Evolutionary conservation across 257 asterid species (phyloP), one percentile per base, ranked within the genome.

Genomic region (Przewalskia tangutica): DNA sequence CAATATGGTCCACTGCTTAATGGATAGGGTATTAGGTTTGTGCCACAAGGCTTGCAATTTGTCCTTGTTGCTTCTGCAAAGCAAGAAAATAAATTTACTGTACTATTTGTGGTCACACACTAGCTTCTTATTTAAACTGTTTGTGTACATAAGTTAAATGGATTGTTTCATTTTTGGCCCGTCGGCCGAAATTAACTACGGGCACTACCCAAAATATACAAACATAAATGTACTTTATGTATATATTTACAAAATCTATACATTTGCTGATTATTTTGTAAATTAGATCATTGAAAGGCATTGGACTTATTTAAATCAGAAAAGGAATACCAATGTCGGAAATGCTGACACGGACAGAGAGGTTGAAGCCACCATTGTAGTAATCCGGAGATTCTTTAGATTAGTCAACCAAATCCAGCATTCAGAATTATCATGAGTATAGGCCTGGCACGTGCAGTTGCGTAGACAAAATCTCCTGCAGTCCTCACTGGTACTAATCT

Each of bases 381-480:
- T 81, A 3, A 20, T 54, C 48, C 8, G 86, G 63, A 89, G 85
- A 87, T 64, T 66, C 48, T 6, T 48, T 42, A 86, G 83, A 10
- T 14, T 82, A n/a, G 53, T 5, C 0, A 8, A 10, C 89, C 87
- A 85, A 79, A 83, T 84, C 82, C 13, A 50, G 81, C 92, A 89
- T 17, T 0, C 34, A 5, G 51, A 5, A 12, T 27, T 32, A 66
- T 0, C 0, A 56, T 6, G 65, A 2, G 32, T 81, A 80, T 89
- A 89, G 0, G 90, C 92, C 54, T 32, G 18, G 77, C 92, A 87
- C 0, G 4, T 10, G 79, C 89, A 84, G 2, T 80, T 17, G 9
- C 0, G 18, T 18, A 81, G 81, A 68, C 92, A 89, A 82, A 38
- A 82, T 7, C 4, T 8, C 78, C 56, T 78, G 86, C 92, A 86